These are phyloP conservation scores for Emmonsiellopsis sp. DNA, from an alignment of 2,329 filamentous ascomycete genomes.

Conservation along the genomic window DNA sequence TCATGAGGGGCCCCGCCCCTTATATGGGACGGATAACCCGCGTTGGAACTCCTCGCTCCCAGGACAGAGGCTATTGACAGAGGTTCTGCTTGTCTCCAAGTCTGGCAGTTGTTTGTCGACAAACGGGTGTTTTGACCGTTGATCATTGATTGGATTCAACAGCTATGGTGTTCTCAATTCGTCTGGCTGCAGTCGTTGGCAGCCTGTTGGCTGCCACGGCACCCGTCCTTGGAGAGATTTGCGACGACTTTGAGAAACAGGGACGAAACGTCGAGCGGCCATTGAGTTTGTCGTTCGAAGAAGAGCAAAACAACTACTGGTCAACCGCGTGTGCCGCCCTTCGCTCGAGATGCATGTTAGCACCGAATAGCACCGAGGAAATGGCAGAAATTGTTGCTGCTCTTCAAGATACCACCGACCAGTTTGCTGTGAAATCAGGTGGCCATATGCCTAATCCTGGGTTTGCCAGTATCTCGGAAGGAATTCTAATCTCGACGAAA, in stretches of 20 bases:
- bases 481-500: constrained; percentile 38
- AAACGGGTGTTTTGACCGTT: not conserved
- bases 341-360: constrained; percentile 38
- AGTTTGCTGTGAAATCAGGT: constrained; percentile 48
- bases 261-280: constrained; percentile 2
- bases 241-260: not conserved
- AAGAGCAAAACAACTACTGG: constrained; percentile 5
- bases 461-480: constrained; percentile 39
- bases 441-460: constrained; percentile 40
- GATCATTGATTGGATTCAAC: not conserved
- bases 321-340: not conserved
- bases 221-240: not conserved
- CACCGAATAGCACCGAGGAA: constrained; percentile 41
- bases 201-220: not conserved
- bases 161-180: not conserved
- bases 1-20: no score
- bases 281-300: not conserved
- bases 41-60: no score
- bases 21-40: no score
- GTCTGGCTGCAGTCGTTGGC: not conserved
- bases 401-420: constrained; percentile 39
- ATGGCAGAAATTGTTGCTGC: constrained; percentile 45
- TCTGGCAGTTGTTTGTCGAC: not conserved
- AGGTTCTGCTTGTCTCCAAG: not conserved
- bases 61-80: no score